A percentile compares a stretch with the other conserved stretches of the same genome.
Conservation (phyloP, 2,329 filamentous ascomycete genomes). For the Thermothelomyces thermophilus region DNA sequence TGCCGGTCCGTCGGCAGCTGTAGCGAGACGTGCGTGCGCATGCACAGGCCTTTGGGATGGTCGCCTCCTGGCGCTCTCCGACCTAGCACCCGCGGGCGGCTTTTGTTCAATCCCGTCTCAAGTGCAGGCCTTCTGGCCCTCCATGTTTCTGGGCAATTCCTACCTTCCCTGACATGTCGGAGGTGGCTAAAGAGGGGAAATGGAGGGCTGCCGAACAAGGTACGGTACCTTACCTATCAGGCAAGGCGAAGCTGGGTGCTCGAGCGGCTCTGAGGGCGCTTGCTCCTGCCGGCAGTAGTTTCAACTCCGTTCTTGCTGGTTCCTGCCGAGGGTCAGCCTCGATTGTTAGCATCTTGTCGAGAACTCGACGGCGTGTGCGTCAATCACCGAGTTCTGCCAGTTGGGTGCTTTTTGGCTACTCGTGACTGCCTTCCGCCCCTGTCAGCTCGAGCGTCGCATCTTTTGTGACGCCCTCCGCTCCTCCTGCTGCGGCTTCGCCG, state of each 20-base stretch:
- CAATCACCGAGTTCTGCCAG: neutral
- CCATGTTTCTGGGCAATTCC: too few species aligned
- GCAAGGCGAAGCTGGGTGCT: too few species aligned
- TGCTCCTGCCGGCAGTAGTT: too few species aligned
- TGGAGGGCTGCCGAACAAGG: too few species aligned
- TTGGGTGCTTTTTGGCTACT: neutral
- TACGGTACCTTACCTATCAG: too few species aligned
- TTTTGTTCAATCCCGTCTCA: too few species aligned
- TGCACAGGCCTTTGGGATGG: neutral
- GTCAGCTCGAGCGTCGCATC: slow-evolving; percentile 1
- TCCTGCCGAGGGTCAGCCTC: neutral
- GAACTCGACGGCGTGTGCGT: neutral
- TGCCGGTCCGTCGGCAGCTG: slow-evolving; percentile 4
- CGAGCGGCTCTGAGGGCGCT: too few species aligned
- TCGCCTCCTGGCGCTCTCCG: neutral
- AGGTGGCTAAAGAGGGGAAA: too few species aligned
- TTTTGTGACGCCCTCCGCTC: slow-evolving; percentile 10
- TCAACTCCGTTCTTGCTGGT: neutral
- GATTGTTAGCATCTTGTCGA: neutral
- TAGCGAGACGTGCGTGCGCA: neutral
- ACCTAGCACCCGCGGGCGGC: neutral
- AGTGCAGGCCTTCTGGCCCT: too few species aligned
- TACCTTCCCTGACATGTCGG: too few species aligned
- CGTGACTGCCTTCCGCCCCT: neutral
- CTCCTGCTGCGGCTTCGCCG: neutral